Base-by-base conservation (phyloP, 306 rosid species). In the Vigna radiata region DNA sequence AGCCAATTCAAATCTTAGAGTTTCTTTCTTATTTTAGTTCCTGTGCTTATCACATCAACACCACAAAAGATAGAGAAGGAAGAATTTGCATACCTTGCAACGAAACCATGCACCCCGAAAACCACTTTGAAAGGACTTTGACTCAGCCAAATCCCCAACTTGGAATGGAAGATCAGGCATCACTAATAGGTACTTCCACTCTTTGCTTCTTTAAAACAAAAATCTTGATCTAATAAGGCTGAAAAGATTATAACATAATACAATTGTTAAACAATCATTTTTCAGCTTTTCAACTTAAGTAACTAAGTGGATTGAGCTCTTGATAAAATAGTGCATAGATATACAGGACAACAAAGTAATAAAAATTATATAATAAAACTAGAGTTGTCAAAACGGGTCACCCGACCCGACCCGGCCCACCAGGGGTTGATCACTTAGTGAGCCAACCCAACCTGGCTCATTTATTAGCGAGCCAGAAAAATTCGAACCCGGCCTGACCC, bases 81-180 rank as follows among this genome's bases (percentile, higher is more conserved):
- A 61, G 8, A 25, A 73, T 25, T 46, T 41, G 33, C 31, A 47
- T 88, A 94, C 98, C 98, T 88, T 90, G 82, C 90, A 90, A 10
- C 85, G 86, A 70, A 94, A 94, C 98, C 98, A 94, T 19, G 97
- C 89, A 65, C 97, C 96, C 23, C 97, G 98, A 78, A 6, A 94
- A 49, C 98, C 98, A 25, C 0, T 1, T 60, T 50, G 16, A 79
- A 91, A 91, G 33, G 84, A 56, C 73, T 83, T 83, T 31, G 88
- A 79, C 86, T 94, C 98, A 3, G 83, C 83, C 63, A 47, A 19
- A 8, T 91, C 86, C 18, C 88, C 93, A 68, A 79, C 83, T 81
- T 83, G n/a, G 81, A 94, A 91, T 33, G 88, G 91, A 82, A 84
- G 78, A 29, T 54, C 68, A 19, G 19, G 62, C 87, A 75, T 55